Conservation (phyloP, 1,284 basidiomycete species). For the Melampsora medusae region DNA sequence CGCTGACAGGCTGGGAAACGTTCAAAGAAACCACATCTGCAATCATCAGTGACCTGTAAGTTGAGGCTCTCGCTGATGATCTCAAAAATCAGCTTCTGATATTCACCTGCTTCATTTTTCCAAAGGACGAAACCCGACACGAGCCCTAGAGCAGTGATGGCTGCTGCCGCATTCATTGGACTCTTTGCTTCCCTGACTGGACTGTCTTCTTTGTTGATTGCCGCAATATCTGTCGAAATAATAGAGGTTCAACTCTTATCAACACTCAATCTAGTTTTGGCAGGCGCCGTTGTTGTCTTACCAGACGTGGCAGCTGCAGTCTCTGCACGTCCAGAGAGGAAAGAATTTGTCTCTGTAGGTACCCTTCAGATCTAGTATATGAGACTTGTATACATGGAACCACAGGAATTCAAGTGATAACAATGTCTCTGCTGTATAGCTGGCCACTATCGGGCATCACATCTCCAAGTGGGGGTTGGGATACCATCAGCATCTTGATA, state of each 20-base stretch:
- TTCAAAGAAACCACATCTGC: background rate
- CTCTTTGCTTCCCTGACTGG: slow-evolving; percentile 1
- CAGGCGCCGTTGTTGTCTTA: background rate
- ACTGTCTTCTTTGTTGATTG: background rate
- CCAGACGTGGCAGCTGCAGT: background rate
- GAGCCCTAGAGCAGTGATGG: background rate
- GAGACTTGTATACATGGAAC: background rate
- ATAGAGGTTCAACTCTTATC: slow-evolving; percentile 10
- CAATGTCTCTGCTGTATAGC: background rate
- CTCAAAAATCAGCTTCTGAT: background rate
- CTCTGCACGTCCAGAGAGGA: slow-evolving; percentile 1
- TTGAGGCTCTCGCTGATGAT: background rate
- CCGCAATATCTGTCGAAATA: background rate
- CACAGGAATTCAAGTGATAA: too few species aligned
- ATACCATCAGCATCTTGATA: background rate
- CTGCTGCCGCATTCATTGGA: background rate
- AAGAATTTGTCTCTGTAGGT: slow-evolving; percentile 4
- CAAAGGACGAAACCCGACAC: slow-evolving; percentile 2
- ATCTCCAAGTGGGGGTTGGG: slow-evolving; percentile 7
- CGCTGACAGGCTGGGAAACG: background rate
- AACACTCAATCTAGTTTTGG: background rate
- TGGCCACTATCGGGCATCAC: background rate
- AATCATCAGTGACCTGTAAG: slow-evolving; percentile 7
- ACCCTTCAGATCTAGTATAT: background rate
- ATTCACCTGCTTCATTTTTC: background rate